A percentile compares a stretch with the other conserved stretches of the same genome.
Evolutionary conservation across 164 flowering plant species (phyloP).

Genomic region (Santalum album): DNA sequence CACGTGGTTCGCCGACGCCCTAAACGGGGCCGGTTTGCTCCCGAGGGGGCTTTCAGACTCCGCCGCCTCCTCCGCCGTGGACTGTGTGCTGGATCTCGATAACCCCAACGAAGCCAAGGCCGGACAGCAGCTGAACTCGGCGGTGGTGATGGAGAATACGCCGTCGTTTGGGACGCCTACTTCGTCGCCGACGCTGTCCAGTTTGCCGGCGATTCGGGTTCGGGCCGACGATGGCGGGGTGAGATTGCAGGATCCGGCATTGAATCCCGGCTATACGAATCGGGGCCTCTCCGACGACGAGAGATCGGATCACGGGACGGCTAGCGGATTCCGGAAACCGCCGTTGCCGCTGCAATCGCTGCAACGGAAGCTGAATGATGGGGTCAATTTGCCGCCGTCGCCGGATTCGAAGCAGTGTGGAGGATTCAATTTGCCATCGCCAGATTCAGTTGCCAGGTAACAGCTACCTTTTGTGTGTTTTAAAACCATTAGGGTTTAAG

Average conservation of each 20-base stretch:
- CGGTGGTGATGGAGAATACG: slow-evolving; percentile 55
- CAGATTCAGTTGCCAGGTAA: slow-evolving; percentile 37
- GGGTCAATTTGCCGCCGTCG: background rate
- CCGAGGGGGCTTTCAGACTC: slow-evolving; percentile 15
- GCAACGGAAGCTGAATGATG: slow-evolving; percentile 7
- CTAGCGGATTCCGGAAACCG: slow-evolving; percentile 20
- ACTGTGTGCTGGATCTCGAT: slow-evolving; percentile 46
- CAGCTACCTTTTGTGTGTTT: background rate
- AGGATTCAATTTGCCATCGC: slow-evolving; percentile 22
- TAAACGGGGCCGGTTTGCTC: slow-evolving; percentile 31
- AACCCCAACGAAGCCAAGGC: slow-evolving; percentile 8
- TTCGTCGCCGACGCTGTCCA: slow-evolving; percentile 57
- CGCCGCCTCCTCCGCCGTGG: slow-evolving; percentile 34
- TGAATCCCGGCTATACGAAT: no score
- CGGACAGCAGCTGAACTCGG: slow-evolving; percentile 8
- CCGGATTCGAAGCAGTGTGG: slow-evolving; percentile 7
- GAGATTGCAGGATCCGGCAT: slow-evolving; percentile 25
- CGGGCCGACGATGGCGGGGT: slow-evolving; percentile 37
- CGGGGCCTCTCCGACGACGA: slow-evolving; percentile 19
- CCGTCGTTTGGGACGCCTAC: slow-evolving; percentile 74
- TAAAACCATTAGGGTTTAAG: background rate
- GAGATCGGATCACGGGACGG: slow-evolving; percentile 16
- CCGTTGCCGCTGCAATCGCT: slow-evolving; percentile 22
- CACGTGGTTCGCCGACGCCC: slow-evolving; percentile 47
- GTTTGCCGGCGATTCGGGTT: slow-evolving; percentile 67